Conservation (phyloP, 257 asterid species). For the Verbena officinalis region DNA sequence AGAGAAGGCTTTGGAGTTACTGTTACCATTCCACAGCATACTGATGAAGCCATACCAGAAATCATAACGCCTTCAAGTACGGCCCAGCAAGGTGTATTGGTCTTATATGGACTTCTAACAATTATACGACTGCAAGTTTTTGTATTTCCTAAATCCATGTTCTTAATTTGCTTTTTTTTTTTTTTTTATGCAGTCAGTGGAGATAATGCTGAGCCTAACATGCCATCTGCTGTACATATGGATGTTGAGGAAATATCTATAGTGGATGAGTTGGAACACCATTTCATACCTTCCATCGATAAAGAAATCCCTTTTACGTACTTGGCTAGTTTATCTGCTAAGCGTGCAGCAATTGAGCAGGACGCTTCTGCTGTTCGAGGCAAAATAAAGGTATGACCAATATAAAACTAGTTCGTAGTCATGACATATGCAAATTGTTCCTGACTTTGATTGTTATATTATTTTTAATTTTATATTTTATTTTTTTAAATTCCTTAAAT, state of each 20-base stretch:
- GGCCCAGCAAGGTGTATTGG: constrained; percentile 35
- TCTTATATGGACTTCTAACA: background rate
- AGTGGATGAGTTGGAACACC: constrained; percentile 53
- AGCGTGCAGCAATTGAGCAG: constrained; percentile 47
- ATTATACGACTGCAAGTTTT: background rate
- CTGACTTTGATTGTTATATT: background rate
- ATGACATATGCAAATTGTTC: background rate
- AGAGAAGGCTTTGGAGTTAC: constrained; percentile 40
- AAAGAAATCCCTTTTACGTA: constrained; percentile 80
- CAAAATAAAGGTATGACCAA: constrained; percentile 66
- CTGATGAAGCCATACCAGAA: constrained; percentile 25
- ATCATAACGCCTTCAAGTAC: constrained; percentile 22
- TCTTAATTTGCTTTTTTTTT: constrained; percentile 19
- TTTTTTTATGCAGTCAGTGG: constrained; percentile 17
- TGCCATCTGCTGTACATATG: constrained; percentile 34
- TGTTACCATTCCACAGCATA: constrained; percentile 28
- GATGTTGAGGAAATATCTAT: constrained; percentile 52
- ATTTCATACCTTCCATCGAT: constrained; percentile 49
- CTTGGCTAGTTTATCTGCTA: constrained; percentile 81
- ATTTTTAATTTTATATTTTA: background rate
- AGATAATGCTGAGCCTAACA: constrained; percentile 32
- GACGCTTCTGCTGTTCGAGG: constrained; percentile 58
- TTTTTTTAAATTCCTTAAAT: background rate
- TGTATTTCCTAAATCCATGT: background rate
- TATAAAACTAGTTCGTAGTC: background rate